Percentiles rank a stretch among this genome's conserved stretches.
phyloP scores from a whole-genome alignment of 352 stramenopile genomes.

The Hyaloperonospora brassicae region DNA sequence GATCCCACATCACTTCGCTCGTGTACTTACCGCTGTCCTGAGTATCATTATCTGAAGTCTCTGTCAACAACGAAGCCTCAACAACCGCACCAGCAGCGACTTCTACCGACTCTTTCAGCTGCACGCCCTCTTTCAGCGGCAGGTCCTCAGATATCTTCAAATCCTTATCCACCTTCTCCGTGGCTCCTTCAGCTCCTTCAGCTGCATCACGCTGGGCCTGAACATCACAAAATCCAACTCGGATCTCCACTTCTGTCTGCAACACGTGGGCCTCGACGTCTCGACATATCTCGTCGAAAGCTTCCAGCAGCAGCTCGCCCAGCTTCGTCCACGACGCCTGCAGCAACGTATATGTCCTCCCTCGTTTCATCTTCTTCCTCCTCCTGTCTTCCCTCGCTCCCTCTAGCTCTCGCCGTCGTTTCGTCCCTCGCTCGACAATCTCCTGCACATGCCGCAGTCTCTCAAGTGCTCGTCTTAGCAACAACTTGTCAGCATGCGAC shows the following conservation, averaged over 20 bases:
- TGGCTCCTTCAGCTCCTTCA: too few species aligned
- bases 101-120: constrained; percentile 9
- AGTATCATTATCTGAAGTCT: constrained; percentile 35
- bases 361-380: not conserved
- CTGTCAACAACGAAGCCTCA: constrained; percentile 12
- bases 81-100: not conserved
- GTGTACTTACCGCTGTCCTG: constrained; percentile 29
- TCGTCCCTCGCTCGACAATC: constrained; percentile 13
- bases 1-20: constrained; percentile 23
- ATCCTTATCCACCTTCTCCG: too few species aligned
- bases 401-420: constrained; percentile 27
- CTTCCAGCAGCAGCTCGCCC: constrained; percentile 52
- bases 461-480: constrained; percentile 13
- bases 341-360: constrained; percentile 36
- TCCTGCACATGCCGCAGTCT: constrained; percentile 22
- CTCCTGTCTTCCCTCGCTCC: constrained; percentile 9
- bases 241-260: constrained; percentile 24
- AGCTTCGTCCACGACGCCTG: constrained; percentile 42
- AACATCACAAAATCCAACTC: constrained; percentile 12
- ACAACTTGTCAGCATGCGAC: constrained; percentile 5
- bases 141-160: too few species aligned
- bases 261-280: constrained; percentile 16
- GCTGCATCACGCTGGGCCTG: not conserved
- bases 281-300: constrained; percentile 50
- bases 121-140: constrained; percentile 13